Evolutionary conservation across 306 rosid genomes (phyloP), one percentile per base, ranked within the genome.

Genomic region (Casuarina glauca): DNA sequence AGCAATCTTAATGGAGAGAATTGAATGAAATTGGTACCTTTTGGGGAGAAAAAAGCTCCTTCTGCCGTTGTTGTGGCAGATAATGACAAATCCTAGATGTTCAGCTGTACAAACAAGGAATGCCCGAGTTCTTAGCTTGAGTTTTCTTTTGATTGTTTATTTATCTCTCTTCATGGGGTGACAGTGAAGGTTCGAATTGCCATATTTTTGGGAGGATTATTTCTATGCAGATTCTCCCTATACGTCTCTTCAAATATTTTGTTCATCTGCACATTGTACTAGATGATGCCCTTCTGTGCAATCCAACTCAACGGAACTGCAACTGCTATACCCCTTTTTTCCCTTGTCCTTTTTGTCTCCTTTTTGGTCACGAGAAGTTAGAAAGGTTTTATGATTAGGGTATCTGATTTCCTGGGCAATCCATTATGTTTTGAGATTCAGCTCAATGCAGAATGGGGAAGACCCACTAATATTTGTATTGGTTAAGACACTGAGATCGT

Each of bases 141-240:
- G 36, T 5, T 16, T 68, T 72, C 41, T 39, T 2, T 67, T 13
- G 67, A 26, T 26, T 26, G 32, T 26, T 26, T 26, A 26, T 26
- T 26, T 26, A 26, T 26, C 45, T 39, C 17, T 6, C 20, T 66
- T 66, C 11, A 39, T 7, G 48, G 5, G 49, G 32, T 6, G 6
- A 20, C 39, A 58, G 36, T 72, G 17, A 72, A 36, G 60, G 74
- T 20, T 36, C 5, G 38, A 76, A 35, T 75, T 74, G 80, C 76
- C 35, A 57, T 13, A 74, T 52, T 62, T 71, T 62, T 72, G 36
- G 63, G 72, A 70, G 46, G 75, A 70, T 80, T 61, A 44, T 46
- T 70, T 64, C 75, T 73, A 73, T 85, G 45, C 43, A 15, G 15
- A 64, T 2, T 39, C 4, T 7, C 17, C 41, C 7, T 35, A 10